Evolutionary conservation across 1,284 basidiomycete species (phyloP).

Genomic region (Erythrobasidium hasegawianum): DNA sequence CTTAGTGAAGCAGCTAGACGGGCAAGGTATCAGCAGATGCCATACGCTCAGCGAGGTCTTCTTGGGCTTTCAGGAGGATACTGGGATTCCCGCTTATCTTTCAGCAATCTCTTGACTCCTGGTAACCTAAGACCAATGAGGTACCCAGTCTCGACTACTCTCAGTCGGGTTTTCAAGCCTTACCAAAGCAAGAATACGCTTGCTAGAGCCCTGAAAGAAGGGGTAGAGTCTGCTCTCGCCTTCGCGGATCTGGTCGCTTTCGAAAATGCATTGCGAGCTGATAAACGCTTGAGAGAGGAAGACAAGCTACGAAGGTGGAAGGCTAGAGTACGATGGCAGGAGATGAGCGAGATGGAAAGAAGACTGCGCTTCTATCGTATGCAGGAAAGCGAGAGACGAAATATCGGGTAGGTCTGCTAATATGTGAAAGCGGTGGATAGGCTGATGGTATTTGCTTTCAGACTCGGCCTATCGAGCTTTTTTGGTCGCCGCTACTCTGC

Average conservation of each 20-base stretch:
- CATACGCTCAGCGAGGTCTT: conserved; percentile 13
- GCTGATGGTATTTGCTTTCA: not conserved
- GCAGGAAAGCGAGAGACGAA: conserved; percentile 29
- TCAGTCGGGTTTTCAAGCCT: conserved; percentile 21
- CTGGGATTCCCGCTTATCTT: conserved; percentile 13
- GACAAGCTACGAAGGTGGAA: conserved; percentile 29
- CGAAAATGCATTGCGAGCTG: conserved; percentile 29
- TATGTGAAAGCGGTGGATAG: too few relatives aligned
- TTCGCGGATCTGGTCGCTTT: conserved; percentile 30
- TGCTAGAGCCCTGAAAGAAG: conserved; percentile 14
- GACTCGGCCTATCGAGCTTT: conserved; percentile 27
- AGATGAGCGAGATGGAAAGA: conserved; percentile 26
- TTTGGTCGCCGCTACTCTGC: conserved; percentile 29
- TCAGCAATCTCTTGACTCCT: conserved; percentile 21
- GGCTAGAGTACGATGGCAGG: conserved; percentile 33
- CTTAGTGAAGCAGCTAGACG: conserved; percentile 16
- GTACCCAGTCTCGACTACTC: conserved; percentile 16
- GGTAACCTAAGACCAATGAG: conserved; percentile 18
- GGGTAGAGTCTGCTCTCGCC: conserved; percentile 21
- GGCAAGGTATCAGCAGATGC: conserved; percentile 13
- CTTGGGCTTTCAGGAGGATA: conserved; percentile 22
- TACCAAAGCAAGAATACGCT: conserved; percentile 25
- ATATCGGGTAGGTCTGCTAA: conserved; percentile 19
- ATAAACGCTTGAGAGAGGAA: conserved; percentile 13
- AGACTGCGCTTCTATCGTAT: conserved; percentile 26